Percentiles rank a stretch among this genome's conserved stretches.
These are phyloP conservation scores for Vaccinium macrocarpon DNA, from an alignment of 148 eudicot genomes.

Conservation along the genomic window DNA sequence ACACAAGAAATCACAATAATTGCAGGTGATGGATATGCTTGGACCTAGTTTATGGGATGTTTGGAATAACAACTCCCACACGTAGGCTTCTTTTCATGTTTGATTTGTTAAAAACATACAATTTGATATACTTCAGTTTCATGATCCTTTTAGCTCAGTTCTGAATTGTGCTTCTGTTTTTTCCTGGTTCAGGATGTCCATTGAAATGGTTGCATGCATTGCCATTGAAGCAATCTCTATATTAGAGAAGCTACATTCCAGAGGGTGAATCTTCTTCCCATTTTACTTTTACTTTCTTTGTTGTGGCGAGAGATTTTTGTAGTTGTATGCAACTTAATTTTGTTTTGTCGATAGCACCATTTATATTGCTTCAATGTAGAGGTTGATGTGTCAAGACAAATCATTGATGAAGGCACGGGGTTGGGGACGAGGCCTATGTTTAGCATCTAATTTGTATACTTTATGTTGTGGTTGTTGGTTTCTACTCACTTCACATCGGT, in stretches of 20 bases:
- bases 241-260: constrained; percentile 85
- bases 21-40: constrained; percentile 96
- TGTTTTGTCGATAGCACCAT: neutral
- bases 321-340: neutral
- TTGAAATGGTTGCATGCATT: constrained; percentile 95
- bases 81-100: constrained; percentile 39
- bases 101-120: neutral
- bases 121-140: neutral
- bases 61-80: constrained; percentile 77
- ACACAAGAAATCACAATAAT: neutral
- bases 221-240: constrained; percentile 94
- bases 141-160: neutral
- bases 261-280: constrained; percentile 48
- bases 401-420: neutral
- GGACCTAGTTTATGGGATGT: constrained; percentile 99
- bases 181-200: constrained; percentile 61
- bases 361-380: neutral
- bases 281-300: neutral
- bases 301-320: neutral
- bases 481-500: neutral
- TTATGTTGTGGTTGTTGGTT: neutral
- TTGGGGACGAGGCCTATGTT: neutral
- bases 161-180: constrained; percentile 2
- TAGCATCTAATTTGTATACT: neutral
- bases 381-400: neutral